phyloP scores from a whole-genome alignment of 495 filamentous ascomycete species.

The Xylaria scruposa region DNA sequence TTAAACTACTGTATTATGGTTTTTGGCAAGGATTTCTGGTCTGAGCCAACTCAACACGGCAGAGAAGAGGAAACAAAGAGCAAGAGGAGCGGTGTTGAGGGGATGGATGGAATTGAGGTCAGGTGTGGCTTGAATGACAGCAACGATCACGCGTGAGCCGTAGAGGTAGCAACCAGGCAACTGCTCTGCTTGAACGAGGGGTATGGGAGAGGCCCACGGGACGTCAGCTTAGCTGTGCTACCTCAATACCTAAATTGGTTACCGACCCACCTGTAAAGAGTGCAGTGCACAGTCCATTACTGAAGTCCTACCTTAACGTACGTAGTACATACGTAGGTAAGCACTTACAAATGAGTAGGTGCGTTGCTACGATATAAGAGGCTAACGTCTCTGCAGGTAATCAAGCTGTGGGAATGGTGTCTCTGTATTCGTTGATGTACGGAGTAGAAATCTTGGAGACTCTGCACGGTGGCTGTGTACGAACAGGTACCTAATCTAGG shows the following conservation, averaged over 20 bases:
- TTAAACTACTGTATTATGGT: not conserved
- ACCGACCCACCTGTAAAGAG: not conserved
- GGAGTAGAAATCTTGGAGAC: too few relatives aligned
- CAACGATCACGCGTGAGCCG: not conserved
- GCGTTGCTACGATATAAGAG: not conserved
- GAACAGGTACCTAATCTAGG: too few relatives aligned
- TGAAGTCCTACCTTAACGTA: not conserved
- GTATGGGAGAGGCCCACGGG: not conserved
- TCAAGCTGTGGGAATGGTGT: not conserved
- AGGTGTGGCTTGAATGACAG: constrained; percentile 3
- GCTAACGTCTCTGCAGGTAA: not conserved
- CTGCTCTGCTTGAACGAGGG: not conserved
- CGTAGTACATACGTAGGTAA: not conserved
- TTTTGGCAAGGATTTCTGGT: not conserved
- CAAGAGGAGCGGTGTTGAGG: not conserved
- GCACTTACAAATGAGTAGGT: not conserved
- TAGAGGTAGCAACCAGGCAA: too few relatives aligned
- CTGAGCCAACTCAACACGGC: not conserved
- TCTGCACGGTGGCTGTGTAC: too few relatives aligned
- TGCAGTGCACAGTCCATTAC: not conserved
- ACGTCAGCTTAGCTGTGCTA: not conserved
- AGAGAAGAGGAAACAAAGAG: not conserved
- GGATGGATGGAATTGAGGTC: not conserved
- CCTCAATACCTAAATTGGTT: too few relatives aligned
- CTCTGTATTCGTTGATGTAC: too few relatives aligned